Evolutionary conservation across 495 filamentous ascomycete genomes (phyloP).

Genomic region (Wilcoxina mikolae): DNA sequence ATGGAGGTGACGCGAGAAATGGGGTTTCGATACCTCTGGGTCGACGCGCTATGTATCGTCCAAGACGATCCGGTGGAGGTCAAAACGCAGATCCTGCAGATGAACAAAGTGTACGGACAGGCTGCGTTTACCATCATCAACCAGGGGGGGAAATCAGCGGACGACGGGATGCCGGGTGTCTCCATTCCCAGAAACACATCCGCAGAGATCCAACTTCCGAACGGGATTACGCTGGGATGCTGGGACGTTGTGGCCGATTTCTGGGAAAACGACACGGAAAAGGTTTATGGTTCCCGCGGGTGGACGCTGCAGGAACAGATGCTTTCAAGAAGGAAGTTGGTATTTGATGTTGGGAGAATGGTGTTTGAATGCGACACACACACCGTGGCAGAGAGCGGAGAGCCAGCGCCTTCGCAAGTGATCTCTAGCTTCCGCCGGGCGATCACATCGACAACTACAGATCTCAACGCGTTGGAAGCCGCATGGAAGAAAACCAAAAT

Average conservation of each 20-base stretch:
- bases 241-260: not conserved
- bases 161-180: not conserved
- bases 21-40: conserved; percentile 16
- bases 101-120: conserved; percentile 13
- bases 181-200: not conserved
- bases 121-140: conserved; percentile 13
- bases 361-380: not conserved
- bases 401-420: not conserved
- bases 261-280: not conserved
- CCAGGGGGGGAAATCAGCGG: not conserved
- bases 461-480: not conserved
- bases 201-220: not conserved
- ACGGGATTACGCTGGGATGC: not conserved
- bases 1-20: conserved; percentile 7
- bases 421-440: not conserved
- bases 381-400: not conserved
- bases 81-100: conserved; percentile 11
- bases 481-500: not conserved
- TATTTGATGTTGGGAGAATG: not conserved
- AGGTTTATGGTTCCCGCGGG: not conserved
- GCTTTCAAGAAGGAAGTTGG: not conserved
- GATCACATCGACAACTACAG: not conserved
- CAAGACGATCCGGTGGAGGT: conserved; percentile 14
- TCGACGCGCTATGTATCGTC: conserved; percentile 23
- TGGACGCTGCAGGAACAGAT: conserved; percentile 1